Percentiles rank a stretch among this genome's conserved stretches.
Evolutionary conservation across 2,329 filamentous ascomycete genomes (phyloP).

Genomic region (Colletotrichum caudatum): DNA sequence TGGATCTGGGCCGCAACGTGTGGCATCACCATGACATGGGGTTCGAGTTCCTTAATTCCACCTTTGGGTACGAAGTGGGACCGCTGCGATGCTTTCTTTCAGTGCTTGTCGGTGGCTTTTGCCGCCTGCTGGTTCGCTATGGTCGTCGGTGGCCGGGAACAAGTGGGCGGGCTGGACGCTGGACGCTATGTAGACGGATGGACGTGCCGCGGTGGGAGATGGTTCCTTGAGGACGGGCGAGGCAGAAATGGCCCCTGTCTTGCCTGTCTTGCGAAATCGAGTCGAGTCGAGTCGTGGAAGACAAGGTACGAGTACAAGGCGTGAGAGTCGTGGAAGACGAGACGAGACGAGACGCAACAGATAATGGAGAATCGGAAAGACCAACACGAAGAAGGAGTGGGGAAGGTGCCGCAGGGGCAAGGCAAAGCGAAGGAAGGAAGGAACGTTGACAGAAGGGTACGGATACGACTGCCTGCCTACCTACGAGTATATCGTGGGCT

Average conservation of each 20-base stretch:
- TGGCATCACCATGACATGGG: constrained; percentile 42
- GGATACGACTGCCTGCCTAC: no score
- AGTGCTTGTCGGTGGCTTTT: background rate
- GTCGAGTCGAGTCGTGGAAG: background rate
- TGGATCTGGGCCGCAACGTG: constrained; percentile 34
- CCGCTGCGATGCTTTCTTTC: background rate
- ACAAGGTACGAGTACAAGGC: no score
- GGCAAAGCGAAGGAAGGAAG: constrained; percentile 4
- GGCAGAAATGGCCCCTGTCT: background rate
- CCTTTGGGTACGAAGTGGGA: constrained; percentile 25
- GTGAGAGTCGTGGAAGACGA: background rate
- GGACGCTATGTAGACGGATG: background rate
- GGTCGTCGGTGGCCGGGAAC: background rate
- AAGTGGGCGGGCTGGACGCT: background rate
- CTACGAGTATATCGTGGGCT: no score
- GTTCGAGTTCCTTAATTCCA: constrained; percentile 30
- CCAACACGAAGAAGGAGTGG: constrained; percentile 12
- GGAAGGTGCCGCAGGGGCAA: constrained; percentile 2
- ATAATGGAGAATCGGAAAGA: constrained; percentile 14
- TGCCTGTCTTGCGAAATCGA: background rate
- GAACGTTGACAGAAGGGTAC: background rate
- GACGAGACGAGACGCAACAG: background rate
- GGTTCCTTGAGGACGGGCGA: no score
- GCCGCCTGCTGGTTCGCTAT: background rate
- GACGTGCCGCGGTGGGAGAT: background rate